Evolutionary conservation across 768 basidiomycete species (phyloP), one percentile per base, ranked within the genome.

Genomic region (Collybiopsis luxurians): DNA sequence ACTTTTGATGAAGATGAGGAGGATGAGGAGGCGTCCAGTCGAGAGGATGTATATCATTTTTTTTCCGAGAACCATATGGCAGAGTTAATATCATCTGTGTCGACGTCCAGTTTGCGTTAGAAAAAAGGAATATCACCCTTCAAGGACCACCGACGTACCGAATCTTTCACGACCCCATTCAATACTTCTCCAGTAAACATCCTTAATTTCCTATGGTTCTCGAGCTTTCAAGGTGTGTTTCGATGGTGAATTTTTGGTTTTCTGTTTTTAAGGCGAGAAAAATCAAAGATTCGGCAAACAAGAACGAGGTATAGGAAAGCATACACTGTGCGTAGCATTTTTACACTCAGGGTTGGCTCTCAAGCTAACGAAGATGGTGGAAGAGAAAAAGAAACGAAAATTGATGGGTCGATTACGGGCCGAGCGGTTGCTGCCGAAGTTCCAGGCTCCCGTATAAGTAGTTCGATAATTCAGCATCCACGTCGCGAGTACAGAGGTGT

Each of bases 171-270:
- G 12, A 83, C 94, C 46, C 72, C 72, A 62, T 86, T 86, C 19
- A 97, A 79, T 23, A 84, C 80, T 64, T 95, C 89, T 17, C 93
- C 92, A 0, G 90, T 83, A 86, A 31, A 85, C 79, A 67, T 92
- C 93, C 72, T 95, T 93, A 55, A 96, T 79, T 63, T 95, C 87
- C 67, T 96, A 95, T 0, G 97, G 85, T 64, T 89, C 89, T 11
- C 95, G 82, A 34, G 89, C 90, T 27, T 91, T 90, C 63, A 95
- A 65, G 0, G 83, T 95, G 58, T 97, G 82, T 73, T 98, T 99
- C 13, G 90, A 90, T 34, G 96, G 85, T 5, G 97, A 95, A 80
- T 96, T 98, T 90, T 92, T 21, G 97, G 93, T 77, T 96, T 98
- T 21, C 58, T 59, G 38, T 5, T n/a, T 15, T n/a, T n/a, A n/a